phyloP scores from a whole-genome alignment of 129 eudicot genomes.

The Cynara cardunculus region DNA sequence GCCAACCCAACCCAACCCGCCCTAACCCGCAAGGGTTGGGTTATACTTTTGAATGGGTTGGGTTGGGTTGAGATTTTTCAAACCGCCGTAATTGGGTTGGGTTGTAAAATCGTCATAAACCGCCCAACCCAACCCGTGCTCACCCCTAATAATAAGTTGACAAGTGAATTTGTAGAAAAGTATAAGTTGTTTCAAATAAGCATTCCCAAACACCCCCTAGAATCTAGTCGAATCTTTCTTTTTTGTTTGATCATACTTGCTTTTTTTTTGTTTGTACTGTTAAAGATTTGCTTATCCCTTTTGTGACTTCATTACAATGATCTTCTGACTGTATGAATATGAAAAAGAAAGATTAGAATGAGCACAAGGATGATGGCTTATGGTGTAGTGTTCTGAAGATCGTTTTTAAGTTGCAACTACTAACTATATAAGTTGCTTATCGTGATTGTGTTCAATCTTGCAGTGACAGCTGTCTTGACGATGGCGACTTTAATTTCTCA shows the following conservation, averaged over 20 bases:
- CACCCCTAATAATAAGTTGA: too few relatives aligned
- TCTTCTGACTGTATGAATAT: too few relatives aligned
- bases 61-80: too few relatives aligned
- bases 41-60: too few relatives aligned
- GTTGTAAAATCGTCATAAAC: too few relatives aligned
- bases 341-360: not conserved
- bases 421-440: not conserved
- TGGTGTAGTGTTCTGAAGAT: not conserved
- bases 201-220: too few relatives aligned
- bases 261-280: not conserved
- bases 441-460: not conserved
- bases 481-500: constrained; percentile 82
- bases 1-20: too few relatives aligned
- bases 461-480: constrained; percentile 14
- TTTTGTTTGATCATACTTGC: not conserved
- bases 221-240: not conserved
- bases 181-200: too few relatives aligned
- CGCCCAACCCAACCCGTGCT: too few relatives aligned
- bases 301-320: not conserved
- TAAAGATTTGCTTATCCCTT: not conserved
- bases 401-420: not conserved
- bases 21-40: too few relatives aligned
- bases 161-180: too few relatives aligned
- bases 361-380: not conserved
- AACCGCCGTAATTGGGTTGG: too few relatives aligned